phyloP scores from a whole-genome alignment of 352 stramenopile genomes.

The Elongisporangium senticosum region DNA sequence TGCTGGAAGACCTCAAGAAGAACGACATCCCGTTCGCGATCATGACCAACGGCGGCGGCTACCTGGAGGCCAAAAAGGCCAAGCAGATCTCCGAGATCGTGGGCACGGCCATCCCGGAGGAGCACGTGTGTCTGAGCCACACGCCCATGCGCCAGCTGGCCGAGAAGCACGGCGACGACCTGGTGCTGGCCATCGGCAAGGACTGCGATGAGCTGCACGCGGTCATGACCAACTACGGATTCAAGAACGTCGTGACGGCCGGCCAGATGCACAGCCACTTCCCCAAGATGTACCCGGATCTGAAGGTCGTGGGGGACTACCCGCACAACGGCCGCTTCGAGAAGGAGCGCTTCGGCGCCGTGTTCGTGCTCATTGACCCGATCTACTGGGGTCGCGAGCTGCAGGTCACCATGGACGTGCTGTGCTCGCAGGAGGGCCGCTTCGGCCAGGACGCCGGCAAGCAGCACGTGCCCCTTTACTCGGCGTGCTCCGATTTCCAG shows the following conservation, averaged over 20 bases:
- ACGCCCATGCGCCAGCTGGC: slow-evolving; percentile 74
- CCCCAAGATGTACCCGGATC: slow-evolving; percentile 76
- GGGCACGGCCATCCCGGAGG: slow-evolving; percentile 38
- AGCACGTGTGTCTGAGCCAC: slow-evolving; percentile 72
- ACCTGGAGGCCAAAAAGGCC: slow-evolving; percentile 72
- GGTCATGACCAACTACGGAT: slow-evolving; percentile 76
- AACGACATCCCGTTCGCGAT: slow-evolving; percentile 69
- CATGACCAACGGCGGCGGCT: slow-evolving; percentile 85
- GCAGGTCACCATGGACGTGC: slow-evolving; percentile 70
- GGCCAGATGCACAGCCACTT: slow-evolving; percentile 74
- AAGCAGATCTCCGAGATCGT: slow-evolving; percentile 65
- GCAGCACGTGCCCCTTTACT: slow-evolving; percentile 76
- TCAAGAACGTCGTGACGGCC: slow-evolving; percentile 78
- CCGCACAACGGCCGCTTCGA: slow-evolving; percentile 47
- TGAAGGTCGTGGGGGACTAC: slow-evolving; percentile 38
- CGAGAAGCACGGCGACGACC: slow-evolving; percentile 56
- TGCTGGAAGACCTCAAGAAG: slow-evolving; percentile 59
- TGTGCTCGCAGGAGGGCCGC: slow-evolving; percentile 51
- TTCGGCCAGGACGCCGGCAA: slow-evolving; percentile 37
- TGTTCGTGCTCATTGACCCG: slow-evolving; percentile 76
- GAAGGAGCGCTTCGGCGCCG: slow-evolving; percentile 40
- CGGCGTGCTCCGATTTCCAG: slow-evolving; percentile 84
- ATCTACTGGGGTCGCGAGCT: slow-evolving; percentile 77
- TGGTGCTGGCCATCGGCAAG: slow-evolving; percentile 78
- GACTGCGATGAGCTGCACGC: slow-evolving; percentile 53